A percentile compares a stretch with the other conserved stretches of the same genome.
Evolutionary conservation across 75 land plant species (phyloP).

Genomic region (Picea sitchensis): DNA sequence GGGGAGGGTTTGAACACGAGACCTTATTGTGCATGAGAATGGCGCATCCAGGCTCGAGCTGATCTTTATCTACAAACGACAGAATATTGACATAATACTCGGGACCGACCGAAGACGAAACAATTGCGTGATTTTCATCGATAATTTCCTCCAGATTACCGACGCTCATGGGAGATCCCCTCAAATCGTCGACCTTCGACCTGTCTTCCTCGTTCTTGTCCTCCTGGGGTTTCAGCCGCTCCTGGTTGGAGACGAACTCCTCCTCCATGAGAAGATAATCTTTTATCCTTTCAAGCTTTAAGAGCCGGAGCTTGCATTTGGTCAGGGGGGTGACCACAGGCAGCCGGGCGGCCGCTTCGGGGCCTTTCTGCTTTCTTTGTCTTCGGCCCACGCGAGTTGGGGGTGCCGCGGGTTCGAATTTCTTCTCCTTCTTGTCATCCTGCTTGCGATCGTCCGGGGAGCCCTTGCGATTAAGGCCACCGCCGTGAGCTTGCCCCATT

Average conservation of each 20-base stretch:
- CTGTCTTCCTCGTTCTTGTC: slow-evolving; percentile 90
- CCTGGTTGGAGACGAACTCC: slow-evolving; percentile 84
- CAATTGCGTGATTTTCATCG: slow-evolving; percentile 91
- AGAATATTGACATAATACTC: slow-evolving; percentile 85
- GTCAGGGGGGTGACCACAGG: slow-evolving; percentile 76
- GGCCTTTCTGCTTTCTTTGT: slow-evolving; percentile 91
- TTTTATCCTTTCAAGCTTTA: slow-evolving; percentile 87
- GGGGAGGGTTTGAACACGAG: not conserved
- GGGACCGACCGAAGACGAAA: slow-evolving; percentile 83
- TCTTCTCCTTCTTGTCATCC: slow-evolving; percentile 79
- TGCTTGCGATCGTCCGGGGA: slow-evolving; percentile 58
- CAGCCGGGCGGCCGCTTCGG: slow-evolving; percentile 82
- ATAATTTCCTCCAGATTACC: slow-evolving; percentile 87
- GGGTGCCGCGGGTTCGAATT: slow-evolving; percentile 83
- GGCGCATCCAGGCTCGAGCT: slow-evolving; percentile 89
- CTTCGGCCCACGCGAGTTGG: slow-evolving; percentile 82
- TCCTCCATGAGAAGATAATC: slow-evolving; percentile 89
- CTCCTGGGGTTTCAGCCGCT: slow-evolving; percentile 87
- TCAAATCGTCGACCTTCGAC: slow-evolving; percentile 81
- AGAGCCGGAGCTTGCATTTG: slow-evolving; percentile 83
- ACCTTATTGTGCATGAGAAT: slow-evolving; percentile 97
- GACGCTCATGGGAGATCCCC: slow-evolving; percentile 93
- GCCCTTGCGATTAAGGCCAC: too few relatives aligned
- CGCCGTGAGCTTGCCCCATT: too few relatives aligned
- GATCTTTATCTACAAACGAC: slow-evolving; percentile 91